Percentiles rank a stretch among this genome's conserved stretches.
Evolutionary conservation across 805 yeast species (phyloP).

Genomic region (Kodamaea sagamina): DNA sequence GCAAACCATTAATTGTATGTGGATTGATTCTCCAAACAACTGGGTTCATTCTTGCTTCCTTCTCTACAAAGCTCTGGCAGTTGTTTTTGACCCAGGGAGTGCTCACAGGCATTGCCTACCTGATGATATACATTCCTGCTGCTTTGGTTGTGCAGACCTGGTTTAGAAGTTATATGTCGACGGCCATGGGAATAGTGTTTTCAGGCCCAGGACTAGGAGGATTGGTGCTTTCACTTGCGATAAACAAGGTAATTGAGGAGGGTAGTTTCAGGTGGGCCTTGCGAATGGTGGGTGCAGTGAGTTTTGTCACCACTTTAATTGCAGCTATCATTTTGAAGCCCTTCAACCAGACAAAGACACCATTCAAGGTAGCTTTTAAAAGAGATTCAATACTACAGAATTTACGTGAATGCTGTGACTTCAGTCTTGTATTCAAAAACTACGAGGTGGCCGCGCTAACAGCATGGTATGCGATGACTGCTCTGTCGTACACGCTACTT

Average conservation of each 20-base stretch:
- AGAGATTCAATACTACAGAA: slow-evolving; percentile 20
- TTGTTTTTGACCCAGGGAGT: slow-evolving; percentile 69
- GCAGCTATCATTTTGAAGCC: slow-evolving; percentile 48
- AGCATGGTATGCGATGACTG: slow-evolving; percentile 38
- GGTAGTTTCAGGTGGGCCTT: slow-evolving; percentile 48
- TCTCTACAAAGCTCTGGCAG: slow-evolving; percentile 61
- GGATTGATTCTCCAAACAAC: slow-evolving; percentile 56
- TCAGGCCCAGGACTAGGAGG: slow-evolving; percentile 59
- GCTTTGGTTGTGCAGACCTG: slow-evolving; percentile 56
- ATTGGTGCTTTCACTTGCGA: slow-evolving; percentile 47
- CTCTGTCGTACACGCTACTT: slow-evolving; percentile 38
- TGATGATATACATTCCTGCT: slow-evolving; percentile 40
- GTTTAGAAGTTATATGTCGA: slow-evolving; percentile 61
- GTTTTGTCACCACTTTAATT: slow-evolving; percentile 32
- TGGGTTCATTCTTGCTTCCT: slow-evolving; percentile 62
- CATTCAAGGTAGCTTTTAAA: slow-evolving; percentile 25
- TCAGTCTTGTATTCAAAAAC: slow-evolving; percentile 22
- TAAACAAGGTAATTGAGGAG: slow-evolving; percentile 45
- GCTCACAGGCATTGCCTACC: slow-evolving; percentile 49
- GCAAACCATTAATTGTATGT: slow-evolving; percentile 39
- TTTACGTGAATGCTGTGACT: slow-evolving; percentile 27
- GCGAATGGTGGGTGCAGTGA: slow-evolving; percentile 38
- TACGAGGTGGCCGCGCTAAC: slow-evolving; percentile 25
- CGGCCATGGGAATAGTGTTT: slow-evolving; percentile 51
- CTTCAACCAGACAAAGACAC: slow-evolving; percentile 36